Conservation (phyloP, 768 basidiomycete genomes). For the Naganishia vaughanmartiniae region DNA sequence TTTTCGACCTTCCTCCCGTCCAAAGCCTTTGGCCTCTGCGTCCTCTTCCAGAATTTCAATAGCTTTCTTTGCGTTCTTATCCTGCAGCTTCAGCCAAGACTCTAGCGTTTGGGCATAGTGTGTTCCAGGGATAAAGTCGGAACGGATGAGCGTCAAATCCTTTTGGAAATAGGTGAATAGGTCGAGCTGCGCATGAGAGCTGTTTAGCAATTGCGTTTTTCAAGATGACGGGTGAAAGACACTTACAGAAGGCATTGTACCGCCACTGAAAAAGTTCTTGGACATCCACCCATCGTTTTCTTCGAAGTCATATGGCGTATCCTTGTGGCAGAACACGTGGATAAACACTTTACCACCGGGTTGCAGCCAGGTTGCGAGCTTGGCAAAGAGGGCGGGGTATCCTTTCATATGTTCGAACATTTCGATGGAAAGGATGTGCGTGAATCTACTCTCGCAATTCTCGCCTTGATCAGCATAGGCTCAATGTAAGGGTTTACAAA, state of each 20-base stretch:
- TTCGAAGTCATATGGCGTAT: constrained; percentile 67
- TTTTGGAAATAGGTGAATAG: constrained; percentile 62
- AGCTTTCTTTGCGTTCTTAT: constrained; percentile 58
- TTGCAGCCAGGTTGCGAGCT: constrained; percentile 66
- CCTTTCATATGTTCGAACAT: constrained; percentile 78
- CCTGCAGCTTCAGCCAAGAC: constrained; percentile 65
- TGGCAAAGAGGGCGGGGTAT: constrained; percentile 63
- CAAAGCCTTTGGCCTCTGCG: constrained; percentile 57
- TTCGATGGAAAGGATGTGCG: constrained; percentile 69
- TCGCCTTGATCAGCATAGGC: not conserved
- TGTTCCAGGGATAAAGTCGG: constrained; percentile 64
- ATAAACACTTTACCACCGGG: constrained; percentile 63
- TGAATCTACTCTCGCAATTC: constrained; percentile 57
- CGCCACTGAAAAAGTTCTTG: constrained; percentile 70
- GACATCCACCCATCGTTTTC: constrained; percentile 73
- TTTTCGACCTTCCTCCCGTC: constrained; percentile 60
- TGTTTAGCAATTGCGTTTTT: not conserved
- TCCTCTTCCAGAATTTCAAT: constrained; percentile 58
- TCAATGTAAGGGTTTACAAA: not conserved
- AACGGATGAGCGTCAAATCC: constrained; percentile 61
- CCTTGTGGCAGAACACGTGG: constrained; percentile 68
- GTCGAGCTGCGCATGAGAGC: constrained; percentile 52
- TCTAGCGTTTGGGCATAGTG: constrained; percentile 67
- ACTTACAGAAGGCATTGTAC: constrained; percentile 64
- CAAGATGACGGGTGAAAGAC: not conserved